These are phyloP conservation scores for Penicillium odoratum DNA, from an alignment of 495 filamentous ascomycete genomes.

Conservation along the genomic window DNA sequence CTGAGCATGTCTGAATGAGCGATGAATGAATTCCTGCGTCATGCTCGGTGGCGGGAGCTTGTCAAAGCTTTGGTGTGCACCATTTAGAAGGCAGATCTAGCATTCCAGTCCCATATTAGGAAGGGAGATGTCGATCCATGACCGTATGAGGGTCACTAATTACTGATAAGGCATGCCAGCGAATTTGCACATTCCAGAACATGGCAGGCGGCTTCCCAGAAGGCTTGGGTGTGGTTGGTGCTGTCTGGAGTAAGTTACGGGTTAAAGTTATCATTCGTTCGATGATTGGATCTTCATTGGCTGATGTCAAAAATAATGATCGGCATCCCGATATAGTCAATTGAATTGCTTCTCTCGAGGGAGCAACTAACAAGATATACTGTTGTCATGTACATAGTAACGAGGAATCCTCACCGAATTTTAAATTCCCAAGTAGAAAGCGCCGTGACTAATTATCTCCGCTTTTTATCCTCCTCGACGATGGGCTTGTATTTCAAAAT, in stretches of 20 bases:
- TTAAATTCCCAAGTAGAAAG: neutral
- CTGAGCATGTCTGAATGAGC: neutral
- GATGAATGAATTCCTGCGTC: constrained; percentile 17
- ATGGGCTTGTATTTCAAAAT: constrained; percentile 22
- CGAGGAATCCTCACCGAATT: neutral
- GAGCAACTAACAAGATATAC: neutral
- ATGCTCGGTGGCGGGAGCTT: constrained; percentile 25
- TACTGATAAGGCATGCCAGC: constrained; percentile 20
- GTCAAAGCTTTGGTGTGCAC: constrained; percentile 8
- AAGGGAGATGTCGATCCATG: constrained; percentile 19
- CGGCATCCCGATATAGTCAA: neutral
- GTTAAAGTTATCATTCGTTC: constrained; percentile 5
- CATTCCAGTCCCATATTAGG: constrained; percentile 24
- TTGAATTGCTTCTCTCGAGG: neutral
- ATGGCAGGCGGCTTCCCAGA: constrained; percentile 17
- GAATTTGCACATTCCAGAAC: constrained; percentile 23
- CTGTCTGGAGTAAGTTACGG: neutral
- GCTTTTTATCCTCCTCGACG: constrained; percentile 16
- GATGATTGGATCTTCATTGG: neutral
- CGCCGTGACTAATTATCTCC: constrained; percentile 10
- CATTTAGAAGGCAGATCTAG: constrained; percentile 8
- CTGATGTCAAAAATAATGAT: neutral
- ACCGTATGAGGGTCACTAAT: neutral
- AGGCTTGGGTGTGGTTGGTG: constrained; percentile 4
- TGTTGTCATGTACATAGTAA: constrained; percentile 2